Base-by-base conservation (phyloP, 345 rosid species). In the Citrus reticulata region DNA sequence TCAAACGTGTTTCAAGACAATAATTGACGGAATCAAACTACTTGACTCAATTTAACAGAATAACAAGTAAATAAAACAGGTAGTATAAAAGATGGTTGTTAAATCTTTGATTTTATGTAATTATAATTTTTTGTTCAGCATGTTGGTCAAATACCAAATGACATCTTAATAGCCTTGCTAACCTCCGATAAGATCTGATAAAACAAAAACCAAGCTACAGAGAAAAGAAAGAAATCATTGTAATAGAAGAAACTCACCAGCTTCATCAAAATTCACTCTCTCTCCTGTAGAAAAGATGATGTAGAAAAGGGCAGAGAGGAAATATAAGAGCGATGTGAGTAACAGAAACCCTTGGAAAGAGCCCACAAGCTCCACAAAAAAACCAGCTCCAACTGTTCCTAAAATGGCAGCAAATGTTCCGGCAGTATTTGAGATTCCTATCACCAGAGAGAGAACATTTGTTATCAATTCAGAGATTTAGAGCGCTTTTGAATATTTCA, bases 301-400 rank as follows among this genome's bases (percentile, higher is more conserved):
- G 87, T 89, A 93, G 86, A 96, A 93, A 76, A 93, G 72, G 32
- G 97, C 95, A 72, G 97, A 83, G 17, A 92, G 87, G 71, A 92
- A 62, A 81, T 96, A 96, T 54, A 96, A 72, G 39, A 84, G 60
- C 2, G 98, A 86, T 1, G 99, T 93, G 22, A 96, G 91, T 79
- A 91, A 61, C 84, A 96, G 86, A 81, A 96, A 93, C 86, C 97
- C 99, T 85, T 79, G 91, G 87, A 96, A 96, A 17, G 99, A 96
- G 61, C 99, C 98, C 49, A 91, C 86, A 59, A 89, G 76, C 75
- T 96, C 98, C 29, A 92, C 98, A 81, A 93, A 96, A 88, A 88
- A 96, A 79, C 97, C 98, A 82, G 94, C 87, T 85, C 99, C 98
- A 76, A 96, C 93, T 10, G 99, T 93, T 72, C 99, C 99, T 75